Conservation (phyloP, 2,329 filamentous ascomycete genomes). For the Colletotrichum sidae region DNA sequence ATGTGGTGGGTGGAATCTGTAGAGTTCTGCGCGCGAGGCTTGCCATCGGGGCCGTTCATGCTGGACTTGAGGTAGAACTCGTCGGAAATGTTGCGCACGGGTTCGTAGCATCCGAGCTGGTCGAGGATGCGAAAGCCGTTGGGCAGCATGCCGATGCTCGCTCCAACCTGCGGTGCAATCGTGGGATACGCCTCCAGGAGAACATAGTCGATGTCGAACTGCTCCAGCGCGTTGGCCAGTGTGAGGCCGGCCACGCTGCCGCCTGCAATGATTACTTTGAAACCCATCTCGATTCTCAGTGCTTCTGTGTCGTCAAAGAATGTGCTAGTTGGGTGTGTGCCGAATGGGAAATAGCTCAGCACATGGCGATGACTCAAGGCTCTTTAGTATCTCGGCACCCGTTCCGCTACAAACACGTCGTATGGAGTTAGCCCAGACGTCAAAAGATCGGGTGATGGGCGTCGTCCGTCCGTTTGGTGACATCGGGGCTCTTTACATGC, state of each 20-base stretch:
- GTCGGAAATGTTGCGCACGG: slow-evolving; percentile 40
- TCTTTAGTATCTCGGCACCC: too few relatives aligned
- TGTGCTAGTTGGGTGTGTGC: background rate
- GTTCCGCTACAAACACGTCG: too few relatives aligned
- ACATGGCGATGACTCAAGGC: too few relatives aligned
- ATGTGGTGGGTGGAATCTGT: background rate
- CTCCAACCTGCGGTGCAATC: slow-evolving; percentile 59
- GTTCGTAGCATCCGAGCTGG: slow-evolving; percentile 53
- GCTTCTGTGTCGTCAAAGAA: background rate
- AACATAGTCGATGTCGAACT: slow-evolving; percentile 58
- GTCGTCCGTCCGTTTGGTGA: too few relatives aligned
- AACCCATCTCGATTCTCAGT: slow-evolving; percentile 27
- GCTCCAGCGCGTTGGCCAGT: slow-evolving; percentile 53
- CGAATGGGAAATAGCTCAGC: background rate
- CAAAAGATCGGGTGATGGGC: too few relatives aligned
- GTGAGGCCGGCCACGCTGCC: slow-evolving; percentile 59
- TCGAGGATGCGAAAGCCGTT: slow-evolving; percentile 59
- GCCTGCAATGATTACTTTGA: slow-evolving; percentile 60
- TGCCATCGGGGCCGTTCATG: slow-evolving; percentile 19
- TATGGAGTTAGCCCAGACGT: too few relatives aligned
- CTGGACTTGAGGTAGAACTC: slow-evolving; percentile 26
- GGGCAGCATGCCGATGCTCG: slow-evolving; percentile 57
- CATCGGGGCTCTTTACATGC: too few relatives aligned
- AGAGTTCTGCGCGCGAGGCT: slow-evolving; percentile 37
- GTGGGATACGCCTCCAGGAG: slow-evolving; percentile 56